Evolutionary conservation across 106 monocot species (phyloP), one percentile per base, ranked within the genome.

Genomic region (Xerophyta viscosa): DNA sequence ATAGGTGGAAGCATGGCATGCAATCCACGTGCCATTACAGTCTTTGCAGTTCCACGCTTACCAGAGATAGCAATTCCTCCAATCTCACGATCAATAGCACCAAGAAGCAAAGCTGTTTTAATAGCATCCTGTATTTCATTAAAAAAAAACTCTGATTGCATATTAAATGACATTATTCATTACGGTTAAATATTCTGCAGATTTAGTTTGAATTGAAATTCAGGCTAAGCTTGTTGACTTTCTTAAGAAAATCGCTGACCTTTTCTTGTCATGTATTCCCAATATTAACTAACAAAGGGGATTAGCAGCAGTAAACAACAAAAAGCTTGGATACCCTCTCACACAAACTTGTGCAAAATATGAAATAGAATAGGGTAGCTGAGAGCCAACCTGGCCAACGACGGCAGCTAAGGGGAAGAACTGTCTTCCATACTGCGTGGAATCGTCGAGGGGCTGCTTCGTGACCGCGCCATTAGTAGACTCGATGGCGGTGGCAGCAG

Each of bases 1-100:
- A 98, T 98, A 20, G 98, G 98, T 56, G 98, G 98, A 48, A 98
- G 86, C 57, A 98, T 77, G 44, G 82, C 86, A 66, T 98, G 89
- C 54, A 98, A 70, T 29, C 98, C 98, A 66, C 98, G 98, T 12
- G 98, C 90, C 98, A 98, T 90, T 31, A 98, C 71, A 10, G 98
- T 98, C 66, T 98, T 98, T 31, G 86, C 98, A 21, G 86, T 98
- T 37, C 98, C 98, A 19, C 98, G 82, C 57, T 89, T 90, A 24
- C 98, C 98, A 8, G 82, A 82, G 22, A 98, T 98, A 20, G 89
- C 98, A 66, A 98, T 86, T 25, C 98, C 98, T 31, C 98, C 98
- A 67, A 98, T 90, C 61, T 90, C 86, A 33, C 86, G 79, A 54
- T 98, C 98, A 64, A 86, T 77, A 20, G 98, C 98, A 29, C 98